Evolutionary conservation across 768 basidiomycete species (phyloP).

Genomic region (Arthromyces matolae): DNA sequence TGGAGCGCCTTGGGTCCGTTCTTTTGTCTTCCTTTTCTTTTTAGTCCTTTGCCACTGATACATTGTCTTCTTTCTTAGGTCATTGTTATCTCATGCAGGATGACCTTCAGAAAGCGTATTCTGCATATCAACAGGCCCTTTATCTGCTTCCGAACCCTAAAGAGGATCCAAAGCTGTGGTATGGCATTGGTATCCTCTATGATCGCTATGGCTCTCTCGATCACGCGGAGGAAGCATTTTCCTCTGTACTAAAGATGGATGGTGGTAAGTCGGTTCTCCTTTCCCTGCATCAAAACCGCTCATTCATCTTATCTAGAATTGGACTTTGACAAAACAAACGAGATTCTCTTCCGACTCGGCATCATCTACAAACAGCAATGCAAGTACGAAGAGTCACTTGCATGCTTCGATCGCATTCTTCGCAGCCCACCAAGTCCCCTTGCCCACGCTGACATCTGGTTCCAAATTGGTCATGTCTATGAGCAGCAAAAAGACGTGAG

Average conservation of each 20-base stretch:
- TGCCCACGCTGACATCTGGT: conserved; percentile 98
- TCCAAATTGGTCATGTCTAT: conserved; percentile 98
- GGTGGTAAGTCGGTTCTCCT: conserved; percentile 62
- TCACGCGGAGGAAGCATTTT: conserved; percentile 98
- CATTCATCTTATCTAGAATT: too few species aligned
- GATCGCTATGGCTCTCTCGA: conserved; percentile 98
- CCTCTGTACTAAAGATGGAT: conserved; percentile 94
- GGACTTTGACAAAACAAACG: conserved; percentile 98
- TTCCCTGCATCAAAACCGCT: too few species aligned
- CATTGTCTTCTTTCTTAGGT: conserved; percentile 48
- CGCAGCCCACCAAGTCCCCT: conserved; percentile 94
- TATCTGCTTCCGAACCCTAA: conserved; percentile 95
- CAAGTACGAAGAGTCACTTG: conserved; percentile 84
- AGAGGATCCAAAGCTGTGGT: conserved; percentile 99
- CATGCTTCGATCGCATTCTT: conserved; percentile 95
- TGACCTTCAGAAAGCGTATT: conserved; percentile 97
- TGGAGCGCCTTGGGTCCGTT: conserved; percentile 92
- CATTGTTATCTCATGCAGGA: conserved; percentile 99
- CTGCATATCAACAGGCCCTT: conserved; percentile 96
- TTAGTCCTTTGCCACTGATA: conserved; percentile 15
- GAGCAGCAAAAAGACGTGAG: conserved; percentile 95
- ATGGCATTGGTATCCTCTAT: conserved; percentile 98
- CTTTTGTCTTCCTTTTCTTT: conserved; percentile 15
- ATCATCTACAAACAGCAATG: conserved; percentile 99
- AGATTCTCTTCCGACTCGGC: conserved; percentile 95